phyloP scores from a whole-genome alignment of 257 asterid genomes.

The Eucommia ulmoides region DNA sequence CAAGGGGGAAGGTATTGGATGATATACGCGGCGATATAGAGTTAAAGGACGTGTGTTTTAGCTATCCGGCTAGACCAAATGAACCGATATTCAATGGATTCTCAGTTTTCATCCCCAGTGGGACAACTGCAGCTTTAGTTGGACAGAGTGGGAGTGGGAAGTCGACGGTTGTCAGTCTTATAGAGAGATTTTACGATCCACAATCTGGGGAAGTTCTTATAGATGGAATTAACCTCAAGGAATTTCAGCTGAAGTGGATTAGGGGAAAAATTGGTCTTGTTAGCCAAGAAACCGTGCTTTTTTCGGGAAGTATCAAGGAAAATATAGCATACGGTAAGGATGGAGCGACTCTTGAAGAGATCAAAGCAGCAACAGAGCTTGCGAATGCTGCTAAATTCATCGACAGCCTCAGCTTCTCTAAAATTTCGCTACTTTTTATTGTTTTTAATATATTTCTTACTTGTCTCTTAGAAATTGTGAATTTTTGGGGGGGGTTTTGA shows the following conservation, averaged over 20 bases:
- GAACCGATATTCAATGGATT: conserved; percentile 60
- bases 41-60: conserved; percentile 44
- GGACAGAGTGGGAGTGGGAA: conserved; percentile 92
- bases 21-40: conserved; percentile 54
- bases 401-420: not conserved
- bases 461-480: no score
- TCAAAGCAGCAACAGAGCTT: not conserved
- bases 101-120: conserved; percentile 30
- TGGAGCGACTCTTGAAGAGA: not conserved
- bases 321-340: not conserved
- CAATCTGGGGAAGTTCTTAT: conserved; percentile 43
- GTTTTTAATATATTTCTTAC: no score
- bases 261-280: not conserved
- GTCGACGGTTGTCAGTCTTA: conserved; percentile 51
- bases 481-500: no score
- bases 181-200: conserved; percentile 72
- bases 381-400: not conserved
- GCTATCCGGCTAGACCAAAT: conserved; percentile 69
- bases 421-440: no score
- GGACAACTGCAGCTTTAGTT: conserved; percentile 56
- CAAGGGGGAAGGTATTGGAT: conserved; percentile 31
- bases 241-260: not conserved
- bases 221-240: conserved; percentile 12
- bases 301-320: not conserved
- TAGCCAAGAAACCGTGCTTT: not conserved